phyloP scores from a whole-genome alignment of 306 rosid genomes.

The Ziziphus jujuba region DNA sequence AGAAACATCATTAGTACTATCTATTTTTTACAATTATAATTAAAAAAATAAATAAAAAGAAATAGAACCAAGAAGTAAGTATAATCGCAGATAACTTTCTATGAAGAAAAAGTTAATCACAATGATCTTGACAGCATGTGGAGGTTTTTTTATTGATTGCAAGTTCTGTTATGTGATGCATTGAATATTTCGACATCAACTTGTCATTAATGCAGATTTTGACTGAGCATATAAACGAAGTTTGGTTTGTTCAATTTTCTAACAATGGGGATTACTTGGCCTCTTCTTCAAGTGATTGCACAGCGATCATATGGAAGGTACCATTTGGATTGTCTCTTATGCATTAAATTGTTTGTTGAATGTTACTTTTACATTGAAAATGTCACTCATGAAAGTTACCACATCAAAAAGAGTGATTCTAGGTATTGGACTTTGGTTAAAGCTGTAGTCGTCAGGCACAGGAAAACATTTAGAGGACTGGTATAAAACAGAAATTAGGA shows the following conservation, averaged over 20 bases:
- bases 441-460: background rate
- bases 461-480: too few species aligned
- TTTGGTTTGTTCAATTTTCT: constrained; percentile 94
- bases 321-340: constrained; percentile 6
- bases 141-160: constrained; percentile 5
- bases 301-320: constrained; percentile 96
- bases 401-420: background rate
- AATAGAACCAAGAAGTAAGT: background rate
- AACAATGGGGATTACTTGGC: constrained; percentile 80
- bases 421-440: background rate
- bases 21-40: too few species aligned
- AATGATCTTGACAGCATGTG: background rate
- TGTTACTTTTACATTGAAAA: constrained; percentile 17
- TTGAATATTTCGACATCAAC: constrained; percentile 4
- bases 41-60: too few species aligned
- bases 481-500: too few species aligned
- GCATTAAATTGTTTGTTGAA: background rate
- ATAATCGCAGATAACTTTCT: background rate
- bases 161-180: background rate
- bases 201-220: constrained; percentile 62
- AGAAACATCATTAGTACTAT: background rate
- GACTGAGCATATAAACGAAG: constrained; percentile 86
- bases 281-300: constrained; percentile 83
- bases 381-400: background rate
- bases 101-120: background rate